Evolutionary conservation across 1,284 basidiomycete species (phyloP), one percentile per base, ranked within the genome.

Genomic region (Ceratobasidium theobromae): DNA sequence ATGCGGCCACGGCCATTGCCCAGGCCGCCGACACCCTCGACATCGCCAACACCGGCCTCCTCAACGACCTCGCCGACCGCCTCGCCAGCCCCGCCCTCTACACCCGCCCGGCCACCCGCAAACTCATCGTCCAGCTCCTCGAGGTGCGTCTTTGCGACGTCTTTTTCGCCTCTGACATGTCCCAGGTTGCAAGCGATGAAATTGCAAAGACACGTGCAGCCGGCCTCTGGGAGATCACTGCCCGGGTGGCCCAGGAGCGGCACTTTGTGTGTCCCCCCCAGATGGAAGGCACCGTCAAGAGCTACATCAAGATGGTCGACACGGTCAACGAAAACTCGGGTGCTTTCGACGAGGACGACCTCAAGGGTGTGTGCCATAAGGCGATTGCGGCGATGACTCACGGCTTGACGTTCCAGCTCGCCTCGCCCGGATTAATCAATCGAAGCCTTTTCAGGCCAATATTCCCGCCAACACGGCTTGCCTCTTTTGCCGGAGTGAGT

Each of bases 1-100:
- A 64, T 64, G 60, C 60, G 5, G 60, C 60, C 16, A 64, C 60
- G 38, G 60, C 60, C n/a, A 64, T 64, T 43, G 38, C 60, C 35
- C 48, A 48, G 27, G 60, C 60, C 33, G 49, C 48, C 6, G 49
- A n/a, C 9, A 53, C 25, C 30, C 60, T 64, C 49, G 49, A 64
- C 38, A 38, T 64, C 27, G 28, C 35, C 25, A 49, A 64, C 60
- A 35, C 60, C 32, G 38, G 25, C 2, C 48, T 64, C 25, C 40
- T 64, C 46, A 40, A 64, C 28, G 60, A 64, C 60, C 60, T 64
- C n/a, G 41, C 48, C 35, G 60, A 64, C 27, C 35, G 49, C 23
- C 60, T 64, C 8, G 23, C 32, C 40, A 53, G 53, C 35, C 60
- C 60, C 33, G 49, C 52, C 27, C 49, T 64, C n/a, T 64, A 64